Evolutionary conservation across 805 yeast genomes (phyloP).

Genomic region (Candida adriatica): DNA sequence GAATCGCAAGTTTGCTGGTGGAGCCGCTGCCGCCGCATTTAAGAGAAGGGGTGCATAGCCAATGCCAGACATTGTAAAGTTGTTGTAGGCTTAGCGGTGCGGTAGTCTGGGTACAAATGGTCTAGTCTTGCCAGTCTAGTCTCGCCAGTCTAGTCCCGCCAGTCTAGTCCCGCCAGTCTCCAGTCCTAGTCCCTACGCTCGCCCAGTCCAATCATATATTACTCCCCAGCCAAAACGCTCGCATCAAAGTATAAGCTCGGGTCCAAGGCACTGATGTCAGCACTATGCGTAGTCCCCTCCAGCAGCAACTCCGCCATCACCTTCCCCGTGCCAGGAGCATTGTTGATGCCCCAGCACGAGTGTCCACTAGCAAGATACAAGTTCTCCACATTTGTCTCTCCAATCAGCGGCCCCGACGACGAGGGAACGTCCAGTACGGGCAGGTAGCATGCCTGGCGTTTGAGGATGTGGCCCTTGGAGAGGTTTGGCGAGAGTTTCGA

Average conservation of each 20-base stretch:
- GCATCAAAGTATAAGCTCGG: constrained; percentile 88
- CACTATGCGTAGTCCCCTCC: constrained; percentile 74
- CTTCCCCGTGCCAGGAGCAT: constrained; percentile 96
- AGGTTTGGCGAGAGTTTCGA: constrained; percentile 67
- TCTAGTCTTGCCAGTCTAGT: too few species aligned
- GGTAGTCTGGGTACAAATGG: too few species aligned
- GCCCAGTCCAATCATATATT: constrained; percentile 1
- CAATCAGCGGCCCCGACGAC: constrained; percentile 87
- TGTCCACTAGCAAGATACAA: constrained; percentile 86
- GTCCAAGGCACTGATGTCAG: constrained; percentile 75
- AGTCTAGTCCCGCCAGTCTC: too few species aligned
- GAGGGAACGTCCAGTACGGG: constrained; percentile 94
- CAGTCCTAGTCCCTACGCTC: too few species aligned
- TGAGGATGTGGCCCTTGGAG: constrained; percentile 64
- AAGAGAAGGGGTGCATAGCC: constrained; percentile 11
- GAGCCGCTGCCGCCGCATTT: constrained; percentile 29
- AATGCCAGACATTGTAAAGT: not conserved
- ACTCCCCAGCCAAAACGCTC: constrained; percentile 24
- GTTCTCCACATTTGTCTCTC: constrained; percentile 82
- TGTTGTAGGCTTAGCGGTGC: not conserved
- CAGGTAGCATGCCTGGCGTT: constrained; percentile 89
- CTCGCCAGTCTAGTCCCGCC: too few species aligned
- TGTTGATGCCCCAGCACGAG: constrained; percentile 98
- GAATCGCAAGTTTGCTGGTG: constrained; percentile 25
- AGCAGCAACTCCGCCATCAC: constrained; percentile 79